Evolutionary conservation across 2,329 filamentous ascomycete species (phyloP).

Genomic region (Penicillium sp.): DNA sequence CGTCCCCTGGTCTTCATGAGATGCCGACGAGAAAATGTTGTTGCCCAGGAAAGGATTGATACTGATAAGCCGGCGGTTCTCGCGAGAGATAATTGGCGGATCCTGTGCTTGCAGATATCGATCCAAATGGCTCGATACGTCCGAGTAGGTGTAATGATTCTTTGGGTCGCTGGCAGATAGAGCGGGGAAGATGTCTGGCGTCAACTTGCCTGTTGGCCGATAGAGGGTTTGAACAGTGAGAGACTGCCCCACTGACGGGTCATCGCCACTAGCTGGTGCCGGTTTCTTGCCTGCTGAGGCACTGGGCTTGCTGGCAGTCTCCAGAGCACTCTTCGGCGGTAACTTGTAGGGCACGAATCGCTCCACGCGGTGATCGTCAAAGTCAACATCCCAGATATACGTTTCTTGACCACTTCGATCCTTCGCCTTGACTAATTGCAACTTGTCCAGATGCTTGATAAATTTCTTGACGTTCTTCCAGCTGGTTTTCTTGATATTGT

Average conservation of each 20-base stretch:
- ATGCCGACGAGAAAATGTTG: slow-evolving; percentile 52
- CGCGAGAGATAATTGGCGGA: slow-evolving; percentile 48
- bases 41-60: slow-evolving; percentile 60
- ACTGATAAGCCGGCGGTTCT: slow-evolving; percentile 57
- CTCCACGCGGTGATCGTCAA: slow-evolving; percentile 50
- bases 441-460: slow-evolving; percentile 61
- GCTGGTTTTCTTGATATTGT: slow-evolving; percentile 64
- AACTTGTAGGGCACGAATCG: slow-evolving; percentile 59
- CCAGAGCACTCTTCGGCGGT: slow-evolving; percentile 51
- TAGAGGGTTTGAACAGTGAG: slow-evolving; percentile 49
- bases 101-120: slow-evolving; percentile 54
- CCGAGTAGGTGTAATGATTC: slow-evolving; percentile 54
- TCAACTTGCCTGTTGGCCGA: slow-evolving; percentile 53
- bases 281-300: slow-evolving; percentile 27
- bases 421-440: slow-evolving; percentile 57
- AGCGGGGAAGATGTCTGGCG: slow-evolving; percentile 49
- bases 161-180: slow-evolving; percentile 45
- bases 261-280: slow-evolving; percentile 23
- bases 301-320: slow-evolving; percentile 36
- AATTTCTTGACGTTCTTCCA: slow-evolving; percentile 68
- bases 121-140: slow-evolving; percentile 53
- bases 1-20: slow-evolving; percentile 51
- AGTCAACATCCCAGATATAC: slow-evolving; percentile 60
- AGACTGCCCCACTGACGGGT: slow-evolving; percentile 42
- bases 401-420: slow-evolving; percentile 60